Evolutionary conservation across 768 basidiomycete genomes (phyloP), one percentile per base, ranked within the genome.

Genomic region (Tricholoma saponaceum): DNA sequence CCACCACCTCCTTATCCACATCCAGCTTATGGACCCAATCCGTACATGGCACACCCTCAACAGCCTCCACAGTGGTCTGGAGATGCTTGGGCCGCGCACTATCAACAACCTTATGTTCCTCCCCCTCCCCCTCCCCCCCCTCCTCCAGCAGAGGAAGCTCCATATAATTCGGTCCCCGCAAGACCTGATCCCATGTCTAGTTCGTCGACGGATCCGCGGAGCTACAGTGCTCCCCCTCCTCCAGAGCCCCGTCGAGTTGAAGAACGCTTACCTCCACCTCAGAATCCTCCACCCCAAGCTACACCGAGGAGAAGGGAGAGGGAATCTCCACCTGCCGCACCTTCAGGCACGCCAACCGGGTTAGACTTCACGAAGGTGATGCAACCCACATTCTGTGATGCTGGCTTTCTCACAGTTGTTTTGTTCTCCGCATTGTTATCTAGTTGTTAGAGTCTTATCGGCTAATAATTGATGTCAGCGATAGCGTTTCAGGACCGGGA

Each of bases 1-100:
- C 52, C 58, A 18, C 52, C 49, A 32, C 44, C 50, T 41, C 28
- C 57, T 12, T 50, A 54, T 25, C 51, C 57, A 35, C 58, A 52
- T 26, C 58, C 53, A 41, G 54, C 20, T 51, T 59, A 59, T 44
- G 52, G 56, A 14, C 58, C 55, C 14, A 32, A 46, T 14, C 55
- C 61, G 61, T 69, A 52, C 64, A 71, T 58, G 56, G 53, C 57
- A 47, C 72, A 73, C 56, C 64, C 71, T 3, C 72, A 70, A 39
- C 65, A 72, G 10, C 70, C 66, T 16, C 66, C 69, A 22, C 78
- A 76, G 52, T 77, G 78, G 76, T 66, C 74, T 18, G 64, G 66
- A 26, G 79, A 80, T 20, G 63, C 67, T 13, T 78, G 79, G 78
- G 59, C 67, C 2, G 62, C 74, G 33, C 70, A 69, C 58, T 64